Base-by-base conservation (phyloP, 805 yeast species). In the Candida maltosa region DNA sequence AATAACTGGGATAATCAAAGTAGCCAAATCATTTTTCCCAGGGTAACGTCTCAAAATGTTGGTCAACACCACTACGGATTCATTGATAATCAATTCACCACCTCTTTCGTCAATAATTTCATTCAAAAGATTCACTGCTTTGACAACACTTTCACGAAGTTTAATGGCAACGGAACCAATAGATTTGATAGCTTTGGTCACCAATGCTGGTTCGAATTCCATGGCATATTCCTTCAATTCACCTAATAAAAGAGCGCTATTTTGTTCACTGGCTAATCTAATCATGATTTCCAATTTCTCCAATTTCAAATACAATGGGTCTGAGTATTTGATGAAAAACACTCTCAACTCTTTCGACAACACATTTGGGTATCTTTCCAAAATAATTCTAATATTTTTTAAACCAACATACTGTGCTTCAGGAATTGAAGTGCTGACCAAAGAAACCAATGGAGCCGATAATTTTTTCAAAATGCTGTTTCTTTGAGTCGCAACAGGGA, bases 381-480 rank as follows among this genome's bases (percentile, higher is more conserved):
- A 70, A 30, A 91, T 80, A 48, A 91, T 83, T 56, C 96, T 75
- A 41, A 93, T 88, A 59, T 93, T 93, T 56, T 88, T 83, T 50
- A 91, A 69, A 1, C 96, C 93, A 30, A 91, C 96, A 51, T 83
- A 91, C 61, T 93, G 97, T 31, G 94, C 86, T 59, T 93, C 98
- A 1, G 96, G 95, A 21, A 67, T 62, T 8, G 95, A 85, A 6
- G 88, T 80, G 6, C 91, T 82, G 41, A 89, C 80, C 42, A 91
- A 63, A 0, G 97, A 87, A 7, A 89, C 95, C 51, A 89, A 65
- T 1, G 96, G 96, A 8, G 95, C 83, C 19, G 87, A 70, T 42
- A 89, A 63, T 52, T 91, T 87, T 45, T 78, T 80, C 61, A 84
- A 63, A 5, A 82, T 65, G 2, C 52, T 46, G 3, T 61, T 57